Evolutionary conservation across 129 eudicot species (phyloP), one percentile per base, ranked within the genome.

Genomic region (Artemisia annua): DNA sequence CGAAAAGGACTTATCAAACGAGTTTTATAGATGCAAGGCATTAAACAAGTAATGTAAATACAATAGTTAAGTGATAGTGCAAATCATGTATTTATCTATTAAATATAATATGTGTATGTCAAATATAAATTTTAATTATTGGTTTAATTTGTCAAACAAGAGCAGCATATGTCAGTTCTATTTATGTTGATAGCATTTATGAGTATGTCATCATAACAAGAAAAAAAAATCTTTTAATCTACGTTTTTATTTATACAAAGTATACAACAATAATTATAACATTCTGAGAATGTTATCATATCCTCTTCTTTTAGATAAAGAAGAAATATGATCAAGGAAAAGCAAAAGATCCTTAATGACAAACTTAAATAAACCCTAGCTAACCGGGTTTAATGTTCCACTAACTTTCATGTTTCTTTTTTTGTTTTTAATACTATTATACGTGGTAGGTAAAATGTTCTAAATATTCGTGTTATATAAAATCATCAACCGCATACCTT

Each of bases 121-220:
- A 30, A 30, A 30, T 30, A 30, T 30, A 30, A 30, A 30, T 30
- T 72, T 46, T 61, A 62, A 63, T 63, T 12, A 74, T 50, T 63
- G 71, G 20, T 63, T 50, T 53, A 19, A 51, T 63, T 74, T 63
- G 79, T 75, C 79, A 75, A 75, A 75, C 18, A 65, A 35, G 56
- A 15, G 65, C 79, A 53, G 72, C 79, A 19, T 14, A 7, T 64
- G 72, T 74, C 78, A 13, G 9, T 10, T 39, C 48, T 71, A 55
- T 35, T 7, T 74, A 48, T 17, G 54, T 74, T 39, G 12, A 12
- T 64, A 11, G 55, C 64, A 75, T 75, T 20, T 65, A 75, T 65
- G 72, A 39, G 64, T 11, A 52, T 51, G 66, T 7, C 76, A 77
- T 77, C 65, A 69, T 51, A 60, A 60, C 81, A 49, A 67, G 32